Base-by-base conservation (phyloP, 345 rosid genomes). In the Eucalyptus urophylla region DNA sequence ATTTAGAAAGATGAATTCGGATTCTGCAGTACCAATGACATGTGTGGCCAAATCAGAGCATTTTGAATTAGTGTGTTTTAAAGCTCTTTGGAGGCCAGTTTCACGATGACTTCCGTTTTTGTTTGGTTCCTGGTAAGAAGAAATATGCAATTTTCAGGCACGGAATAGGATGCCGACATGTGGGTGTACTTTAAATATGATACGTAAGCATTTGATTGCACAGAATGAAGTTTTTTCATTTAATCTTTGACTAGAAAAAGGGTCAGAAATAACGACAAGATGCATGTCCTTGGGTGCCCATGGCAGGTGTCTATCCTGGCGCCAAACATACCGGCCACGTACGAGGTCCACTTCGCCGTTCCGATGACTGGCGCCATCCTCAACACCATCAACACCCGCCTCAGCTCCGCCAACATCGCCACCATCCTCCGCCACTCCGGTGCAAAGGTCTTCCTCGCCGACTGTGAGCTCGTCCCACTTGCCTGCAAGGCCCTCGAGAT, bases 331-430 rank as follows among this genome's bases (percentile, higher is more conserved):
- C 99, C 98, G 2, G 99, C 99, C 19, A 86, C 92, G 92, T 96
- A 95, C 88, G 98, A 97, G 94, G 92, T 96, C 97, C 98, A 96
- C 90, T 96, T 97, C 72, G 96, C 95, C 3, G 97, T 96, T 86
- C 99, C 98, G 7, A 96, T 96, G 97, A 96, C 97, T 1, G 95
- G 98, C 14, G 99, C 97, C 2, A 93, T 96, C 49, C 95, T 97
- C 45, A 97, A 96, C 90, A 89, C 97, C 40, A 94, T 97, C 47
- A 97, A 97, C 90, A 94, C 94, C 3, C 91, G 98, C 49, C 96
- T 97, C 1, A 95, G 96, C 25, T 94, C 96, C n/a, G 93, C 90
- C 86, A 95, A 86, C 88, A 89, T 96, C 9, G 93, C 96, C 88
- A 91, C 93, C 86, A 92, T 96, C 81, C 94, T 97, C 19, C 91